These are phyloP conservation scores for Candida maltosa DNA, from an alignment of 805 yeast species.

Conservation along the genomic window DNA sequence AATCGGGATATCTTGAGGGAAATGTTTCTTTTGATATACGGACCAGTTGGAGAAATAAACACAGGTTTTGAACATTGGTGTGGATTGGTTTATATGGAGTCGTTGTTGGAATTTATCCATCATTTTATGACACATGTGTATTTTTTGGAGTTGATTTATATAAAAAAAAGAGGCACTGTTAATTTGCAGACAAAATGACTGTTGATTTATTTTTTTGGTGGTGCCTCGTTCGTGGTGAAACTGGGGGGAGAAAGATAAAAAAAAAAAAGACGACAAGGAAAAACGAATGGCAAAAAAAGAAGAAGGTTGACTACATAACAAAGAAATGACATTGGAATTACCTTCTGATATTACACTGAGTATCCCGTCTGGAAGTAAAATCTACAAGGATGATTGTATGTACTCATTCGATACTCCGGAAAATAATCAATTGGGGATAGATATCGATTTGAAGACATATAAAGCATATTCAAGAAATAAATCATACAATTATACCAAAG, in stretches of 20 bases:
- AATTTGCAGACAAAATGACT: slow-evolving; percentile 1
- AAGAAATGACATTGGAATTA: slow-evolving; percentile 7
- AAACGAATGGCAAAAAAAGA: background rate
- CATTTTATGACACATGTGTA: slow-evolving; percentile 5
- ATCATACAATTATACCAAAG: slow-evolving; percentile 46
- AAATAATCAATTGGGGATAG: slow-evolving; percentile 52
- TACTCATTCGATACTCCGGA: slow-evolving; percentile 75
- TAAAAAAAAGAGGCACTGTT: too few relatives aligned
- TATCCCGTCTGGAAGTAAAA: slow-evolving; percentile 25
- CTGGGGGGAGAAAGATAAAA: too few relatives aligned
- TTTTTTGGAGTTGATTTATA: too few relatives aligned
- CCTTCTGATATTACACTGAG: slow-evolving; percentile 15
- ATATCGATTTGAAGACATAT: slow-evolving; percentile 72
- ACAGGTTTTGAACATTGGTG: slow-evolving; percentile 11
- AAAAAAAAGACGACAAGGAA: background rate
- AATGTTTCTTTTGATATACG: slow-evolving; percentile 39
- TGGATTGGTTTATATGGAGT: background rate
- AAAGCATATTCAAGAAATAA: slow-evolving; percentile 59
- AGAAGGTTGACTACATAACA: background rate
- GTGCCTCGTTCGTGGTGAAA: too few relatives aligned
- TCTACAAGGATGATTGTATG: slow-evolving; percentile 88
- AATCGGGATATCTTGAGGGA: slow-evolving; percentile 62
- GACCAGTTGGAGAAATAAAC: slow-evolving; percentile 57
- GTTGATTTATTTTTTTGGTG: background rate
- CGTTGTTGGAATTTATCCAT: slow-evolving; percentile 6